Base-by-base conservation (phyloP, 2,329 filamentous ascomycete genomes). In the Aspergillus cejpii region DNA sequence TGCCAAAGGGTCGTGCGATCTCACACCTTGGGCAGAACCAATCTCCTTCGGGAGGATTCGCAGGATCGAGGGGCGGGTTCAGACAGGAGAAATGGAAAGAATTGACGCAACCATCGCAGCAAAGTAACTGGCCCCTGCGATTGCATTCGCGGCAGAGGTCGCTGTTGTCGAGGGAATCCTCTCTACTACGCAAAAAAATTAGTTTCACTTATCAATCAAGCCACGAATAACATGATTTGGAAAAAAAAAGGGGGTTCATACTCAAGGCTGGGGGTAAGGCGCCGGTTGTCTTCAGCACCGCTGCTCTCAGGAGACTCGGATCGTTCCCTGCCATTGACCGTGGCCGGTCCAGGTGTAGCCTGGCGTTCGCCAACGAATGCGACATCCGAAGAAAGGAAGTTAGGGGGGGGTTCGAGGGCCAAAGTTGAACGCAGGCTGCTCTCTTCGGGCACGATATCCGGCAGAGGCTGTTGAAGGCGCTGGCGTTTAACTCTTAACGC, bases 51-150 rank as follows among this genome's bases (percentile, higher is more conserved):
- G 83, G 82, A 47, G 84, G 73, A 48, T 73, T 65, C 43, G 76
- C 74, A 39, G 79, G 76, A 44, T 81, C 76, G 54, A 88, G 73
- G 29, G 87, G 84, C 50, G 91, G 89, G 65, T 94, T 85, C 54
- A 92, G 80, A 65, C 92, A 97, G 48, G 80, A 77, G 63, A 92
- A 88, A 68, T 97, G 92, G 68, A 94, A 96, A 5, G 90, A 87
- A 54, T 87, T 81, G 49, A 84, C 80, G 70, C 92, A 98, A 51
- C 85, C 87, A 70, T 97, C 92, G 67, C 92, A 98, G 70, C 90
- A 96, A 53, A 97, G 77, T 51, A 98, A 78, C 56, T 88, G 81
- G 45, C 91, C 91, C 54, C 81, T 85, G 52, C 85, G 85, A 59
- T 84, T 81, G 70, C 92, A 98, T 37, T 88, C 81, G 50, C 84